Evolutionary conservation across 140 eudicot genomes (phyloP), one percentile per base, ranked within the genome.

Genomic region (Stevia rebaudiana): DNA sequence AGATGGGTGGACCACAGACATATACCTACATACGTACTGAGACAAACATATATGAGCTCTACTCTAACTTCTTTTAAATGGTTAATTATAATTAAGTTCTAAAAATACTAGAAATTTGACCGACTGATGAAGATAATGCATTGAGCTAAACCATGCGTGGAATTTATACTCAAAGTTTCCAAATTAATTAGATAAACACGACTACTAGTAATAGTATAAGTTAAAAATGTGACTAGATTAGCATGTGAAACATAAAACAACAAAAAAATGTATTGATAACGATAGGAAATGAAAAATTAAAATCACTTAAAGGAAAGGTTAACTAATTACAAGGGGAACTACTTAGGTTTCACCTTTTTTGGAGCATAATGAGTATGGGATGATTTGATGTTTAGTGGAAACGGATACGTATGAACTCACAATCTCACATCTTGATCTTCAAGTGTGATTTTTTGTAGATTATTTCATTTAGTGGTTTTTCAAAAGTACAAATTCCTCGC

Each of bases 301-400:
- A 10, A 4, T 60, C 24, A 17, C 35, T 21, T 22, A 51, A 22
- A 51, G 58, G 28, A 36, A 59, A 36, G 1, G 7, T 59, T 59
- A 18, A 21, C n/a, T n/a, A n/a, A 42, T 50, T 23, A 11, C 61
- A 5, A 24, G 5, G 13, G 44, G 23, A 16, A 18, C 57, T 15
- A 46, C 39, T 46, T 36, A 47, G 35, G 68, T 50, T 46, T 49
- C 18, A 11, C 15, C 30, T 46, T 41, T 47, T 47, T 3, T 46
- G 68, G 50, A 46, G 47, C 51, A 56, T 21, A 70, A 58, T 58
- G 58, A 70, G 68, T 59, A 46, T 23, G 68, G 44, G 12, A 60
- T 48, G 76, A 48, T 68, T 13, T 43, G 9, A 35, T 48, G 44
- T 49, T 71, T 25, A 22, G 63, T 36, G 43, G 31, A 50, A 28